phyloP scores from a whole-genome alignment of 441 rosid species.

The Jatropha multifida region DNA sequence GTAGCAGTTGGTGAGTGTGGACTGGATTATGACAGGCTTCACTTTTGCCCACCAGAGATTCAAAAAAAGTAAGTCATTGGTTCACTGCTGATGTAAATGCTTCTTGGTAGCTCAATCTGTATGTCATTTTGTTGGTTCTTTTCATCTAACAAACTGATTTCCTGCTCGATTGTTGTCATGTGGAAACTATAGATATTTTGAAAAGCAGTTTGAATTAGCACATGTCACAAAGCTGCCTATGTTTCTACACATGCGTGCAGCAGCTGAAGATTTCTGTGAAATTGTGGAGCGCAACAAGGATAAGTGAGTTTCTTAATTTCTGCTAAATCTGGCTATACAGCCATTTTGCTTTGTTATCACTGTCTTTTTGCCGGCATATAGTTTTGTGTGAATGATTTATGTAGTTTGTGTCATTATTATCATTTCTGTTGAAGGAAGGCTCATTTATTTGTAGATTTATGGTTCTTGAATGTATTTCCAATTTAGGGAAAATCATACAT shows the following conservation, averaged over 20 bases:
- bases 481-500: constrained; percentile 2
- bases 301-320: constrained; percentile 42
- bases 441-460: neutral
- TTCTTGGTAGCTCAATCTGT: neutral
- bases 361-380: neutral
- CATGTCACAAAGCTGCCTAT: constrained; percentile 82
- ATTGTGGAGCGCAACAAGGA: constrained; percentile 63
- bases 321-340: neutral
- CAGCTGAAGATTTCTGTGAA: constrained; percentile 85
- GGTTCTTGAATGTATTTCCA: constrained; percentile 9
- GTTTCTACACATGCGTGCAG: constrained; percentile 98
- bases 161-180: neutral
- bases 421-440: neutral
- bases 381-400: neutral
- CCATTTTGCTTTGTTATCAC: neutral
- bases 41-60: constrained; percentile 70
- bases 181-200: constrained; percentile 62
- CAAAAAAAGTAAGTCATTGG: constrained; percentile 73
- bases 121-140: constrained; percentile 12
- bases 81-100: constrained; percentile 8
- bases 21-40: constrained; percentile 90
- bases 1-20: constrained; percentile 98
- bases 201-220: constrained; percentile 96
- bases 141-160: neutral
- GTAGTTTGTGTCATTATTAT: neutral